Evolutionary conservation across 257 asterid genomes (phyloP), one percentile per base, ranked within the genome.

Genomic region (Eustoma russellianum): DNA sequence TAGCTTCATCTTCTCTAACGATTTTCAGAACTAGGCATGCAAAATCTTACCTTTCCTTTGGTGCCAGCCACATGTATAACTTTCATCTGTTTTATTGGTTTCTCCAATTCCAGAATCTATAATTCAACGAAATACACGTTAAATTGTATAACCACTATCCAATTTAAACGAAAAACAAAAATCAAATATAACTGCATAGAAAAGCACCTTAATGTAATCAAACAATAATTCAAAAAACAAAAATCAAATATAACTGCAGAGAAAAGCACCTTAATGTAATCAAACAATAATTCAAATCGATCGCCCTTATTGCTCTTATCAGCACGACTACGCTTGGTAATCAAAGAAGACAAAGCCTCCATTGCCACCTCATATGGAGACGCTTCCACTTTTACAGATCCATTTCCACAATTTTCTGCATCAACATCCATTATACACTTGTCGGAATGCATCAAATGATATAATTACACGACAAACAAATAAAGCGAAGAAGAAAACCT

Each of bases 51-150:
- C 94, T 92, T 92, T 61, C 97, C 99, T 67, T 92, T 92, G 65
- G 99, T 92, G 50, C 99, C 99, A 8, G 99, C 97, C 44, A 92
- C 97, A 58, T 92, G 99, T 79, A 92, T 88, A 64, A 92, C 57
- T 83, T 88, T 92, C 92, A 92, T 79, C 75, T 88, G 65, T 63
- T 81, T 80, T 15, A 92, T 71, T 5, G 94, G 66, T 61, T 88
- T 95, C 78, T 85, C 99, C 52, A 92, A 64, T 55, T 85, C 99
- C 78, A 92, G 63, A 0, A 88, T 77, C 99, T 92, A 63, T 33
- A 62, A 33, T 50, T 34, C 65, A 62, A 7, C 43, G 7, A 38
- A 3, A 7, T 11, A 38, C 9, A 38, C 43, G 2, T 38, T 2
- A 38, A 4, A 0, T 24, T 14, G 43, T 13, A 17, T 7, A 11